phyloP scores from a whole-genome alignment of 805 yeast genomes.

The Blastobotrys peoriensis region DNA sequence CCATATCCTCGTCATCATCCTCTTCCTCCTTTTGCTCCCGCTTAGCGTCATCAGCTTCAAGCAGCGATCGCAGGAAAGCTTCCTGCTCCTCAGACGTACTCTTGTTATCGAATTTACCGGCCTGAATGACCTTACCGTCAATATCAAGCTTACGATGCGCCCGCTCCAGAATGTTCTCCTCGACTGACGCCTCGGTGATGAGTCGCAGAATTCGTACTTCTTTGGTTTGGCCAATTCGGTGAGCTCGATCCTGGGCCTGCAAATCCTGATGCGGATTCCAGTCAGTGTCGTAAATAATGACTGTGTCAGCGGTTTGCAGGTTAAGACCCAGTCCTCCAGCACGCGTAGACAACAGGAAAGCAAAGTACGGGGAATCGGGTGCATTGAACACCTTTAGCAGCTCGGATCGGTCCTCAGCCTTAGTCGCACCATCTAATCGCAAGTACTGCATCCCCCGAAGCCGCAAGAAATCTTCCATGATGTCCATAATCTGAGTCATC shows the following conservation, averaged over 20 bases:
- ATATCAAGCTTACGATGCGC: conserved; percentile 91
- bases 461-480: conserved; percentile 91
- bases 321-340: conserved; percentile 98
- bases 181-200: conserved; percentile 89
- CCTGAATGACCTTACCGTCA: conserved; percentile 97
- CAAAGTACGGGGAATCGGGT: conserved; percentile 76
- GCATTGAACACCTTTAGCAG: conserved; percentile 77
- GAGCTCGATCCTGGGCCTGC: conserved; percentile 99
- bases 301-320: conserved; percentile 96
- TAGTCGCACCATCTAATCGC: conserved; percentile 91
- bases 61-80: conserved; percentile 76
- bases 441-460: conserved; percentile 66
- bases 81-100: conserved; percentile 97
- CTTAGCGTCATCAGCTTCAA: conserved; percentile 75
- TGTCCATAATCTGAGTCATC: conserved; percentile 98
- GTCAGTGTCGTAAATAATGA: conserved; percentile 93
- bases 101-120: conserved; percentile 96
- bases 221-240: conserved; percentile 95
- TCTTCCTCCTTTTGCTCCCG: conserved; percentile 46
- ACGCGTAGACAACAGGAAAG: conserved; percentile 85
- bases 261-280: conserved; percentile 99
- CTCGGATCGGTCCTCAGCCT: conserved; percentile 90
- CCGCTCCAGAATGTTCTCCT: conserved; percentile 86
- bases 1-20: conserved; percentile 65
- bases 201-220: conserved; percentile 90